phyloP scores from a whole-genome alignment of 164 flowering plant genomes.

The Aristolochia fimbriata region DNA sequence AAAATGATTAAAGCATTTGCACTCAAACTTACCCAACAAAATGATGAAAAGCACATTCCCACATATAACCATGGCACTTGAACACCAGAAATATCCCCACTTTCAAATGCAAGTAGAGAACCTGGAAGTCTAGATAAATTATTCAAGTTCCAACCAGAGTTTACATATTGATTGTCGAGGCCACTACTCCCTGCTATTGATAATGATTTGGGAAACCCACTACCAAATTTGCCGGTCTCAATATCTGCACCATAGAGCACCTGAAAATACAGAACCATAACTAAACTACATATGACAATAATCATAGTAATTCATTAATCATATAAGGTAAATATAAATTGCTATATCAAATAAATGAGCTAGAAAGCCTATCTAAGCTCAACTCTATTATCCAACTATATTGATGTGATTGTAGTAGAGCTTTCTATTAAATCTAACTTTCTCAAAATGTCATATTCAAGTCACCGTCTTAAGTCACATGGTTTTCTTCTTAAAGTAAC shows the following conservation, averaged over 20 bases:
- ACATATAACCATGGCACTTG: constrained; percentile 47
- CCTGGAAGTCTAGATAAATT: constrained; percentile 47
- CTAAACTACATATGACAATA: neutral
- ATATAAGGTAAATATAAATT: neutral
- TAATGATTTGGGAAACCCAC: constrained; percentile 48
- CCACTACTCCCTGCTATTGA: constrained; percentile 3
- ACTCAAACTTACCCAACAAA: constrained; percentile 25
- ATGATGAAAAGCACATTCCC: constrained; percentile 89
- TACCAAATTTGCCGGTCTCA: constrained; percentile 36
- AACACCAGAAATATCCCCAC: constrained; percentile 26
- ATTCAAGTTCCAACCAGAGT: constrained; percentile 77
- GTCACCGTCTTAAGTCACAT: neutral
- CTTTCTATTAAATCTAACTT: too few relatives aligned
- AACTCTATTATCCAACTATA: too few relatives aligned
- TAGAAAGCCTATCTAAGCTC: too few relatives aligned
- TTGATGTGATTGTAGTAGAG: too few relatives aligned
- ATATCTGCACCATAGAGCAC: constrained; percentile 52
- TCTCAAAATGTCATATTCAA: too few relatives aligned
- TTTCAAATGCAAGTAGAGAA: constrained; percentile 71
- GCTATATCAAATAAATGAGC: too few relatives aligned
- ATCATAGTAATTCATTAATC: neutral
- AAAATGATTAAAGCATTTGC: neutral
- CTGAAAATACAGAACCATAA: constrained; percentile 20
- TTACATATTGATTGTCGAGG: constrained; percentile 15
- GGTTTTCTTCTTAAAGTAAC: neutral